Base-by-base conservation (phyloP, 495 filamentous ascomycete genomes). In the Lepidopterella palustris region DNA sequence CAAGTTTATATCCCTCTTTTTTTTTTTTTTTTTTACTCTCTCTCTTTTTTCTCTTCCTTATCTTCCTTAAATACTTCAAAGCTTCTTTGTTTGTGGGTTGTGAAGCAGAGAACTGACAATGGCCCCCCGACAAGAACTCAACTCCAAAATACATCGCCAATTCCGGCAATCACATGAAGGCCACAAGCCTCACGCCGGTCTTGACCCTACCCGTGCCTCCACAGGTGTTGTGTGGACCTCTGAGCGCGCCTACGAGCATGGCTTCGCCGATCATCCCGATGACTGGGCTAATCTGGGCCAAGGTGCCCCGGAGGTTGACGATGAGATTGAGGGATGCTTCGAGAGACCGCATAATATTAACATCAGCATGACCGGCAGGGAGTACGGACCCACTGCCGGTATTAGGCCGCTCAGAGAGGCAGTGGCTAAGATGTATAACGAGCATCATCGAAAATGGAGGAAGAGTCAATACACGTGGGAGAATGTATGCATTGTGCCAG, bases 401-500 rank as follows among this genome's bases (percentile, higher is more conserved):
- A 96, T 96, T 79, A 95, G 88, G 79, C 84, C 88, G 23, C 78
- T 97, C 57, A 80, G 92, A 52, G 85, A 88, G 59, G 92, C 92
- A 13, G 90, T 97, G n/a, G 92, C 92, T 29, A 80, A 83, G 53
- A 80, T 97, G 58, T 97, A 97, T 78, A 97, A 97, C 68, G 85
- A 83, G 68, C 90, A 95, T 73, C 91, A 96, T 68, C 84, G 92
- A 45, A 77, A 92, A 73, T 89, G 87, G 59, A 91, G 93, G 75
- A 76, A 79, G n/a, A 92, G 87, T 71, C 79, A 95, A 73, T 97
- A 97, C 71, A 91, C 87, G n/a, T 96, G 90, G 92, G 65, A 97
- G 76, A 97, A 97, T 74, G 92, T 97, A n/a, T 91, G 88, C 73
- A 95, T 97, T 69, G 92, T 97, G 3, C 92, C 92, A 40, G 92